phyloP scores from a whole-genome alignment of 768 basidiomycete genomes.

The Boletus rubescentipes region DNA sequence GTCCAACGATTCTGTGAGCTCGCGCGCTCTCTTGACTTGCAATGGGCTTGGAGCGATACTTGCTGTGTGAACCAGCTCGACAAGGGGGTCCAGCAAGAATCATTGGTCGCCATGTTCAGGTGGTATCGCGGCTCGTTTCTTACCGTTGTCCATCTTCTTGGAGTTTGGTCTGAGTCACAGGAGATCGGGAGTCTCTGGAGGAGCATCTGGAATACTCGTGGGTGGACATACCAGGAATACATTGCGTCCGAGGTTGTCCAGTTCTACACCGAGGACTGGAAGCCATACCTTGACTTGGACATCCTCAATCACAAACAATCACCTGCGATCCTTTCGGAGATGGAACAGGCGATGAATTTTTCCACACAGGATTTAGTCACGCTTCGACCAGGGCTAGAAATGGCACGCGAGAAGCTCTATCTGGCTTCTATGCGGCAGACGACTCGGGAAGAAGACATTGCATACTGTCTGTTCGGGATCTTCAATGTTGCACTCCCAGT shows the following conservation, averaged over 20 bases:
- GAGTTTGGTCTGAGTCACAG: neutral
- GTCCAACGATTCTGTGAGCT: neutral
- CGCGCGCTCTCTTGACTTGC: too few species aligned
- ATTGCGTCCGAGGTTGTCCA: neutral
- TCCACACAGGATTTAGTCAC: neutral
- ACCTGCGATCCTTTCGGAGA: neutral
- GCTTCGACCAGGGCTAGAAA: neutral
- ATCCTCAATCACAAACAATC: constrained; percentile 9
- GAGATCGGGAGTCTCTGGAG: neutral
- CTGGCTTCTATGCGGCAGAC: constrained; percentile 2
- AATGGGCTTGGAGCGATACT: constrained; percentile 13
- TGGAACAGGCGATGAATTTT: neutral
- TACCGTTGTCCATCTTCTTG: constrained; percentile 4
- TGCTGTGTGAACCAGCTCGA: constrained; percentile 2
- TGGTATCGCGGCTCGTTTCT: constrained; percentile 10
- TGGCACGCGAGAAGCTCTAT: constrained; percentile 12
- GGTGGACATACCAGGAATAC: constrained; percentile 16
- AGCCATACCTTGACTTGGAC: neutral
- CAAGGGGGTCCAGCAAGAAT: neutral
- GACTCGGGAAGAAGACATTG: constrained; percentile 1
- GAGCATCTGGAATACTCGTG: constrained; percentile 10
- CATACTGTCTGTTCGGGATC: constrained; percentile 11
- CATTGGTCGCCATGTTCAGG: constrained; percentile 11
- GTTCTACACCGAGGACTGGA: constrained; percentile 15
- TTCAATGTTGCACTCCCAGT: constrained; percentile 1